These are phyloP conservation scores for Pezicula rhizophila DNA, from an alignment of 2,329 filamentous ascomycete genomes.

Conservation along the genomic window DNA sequence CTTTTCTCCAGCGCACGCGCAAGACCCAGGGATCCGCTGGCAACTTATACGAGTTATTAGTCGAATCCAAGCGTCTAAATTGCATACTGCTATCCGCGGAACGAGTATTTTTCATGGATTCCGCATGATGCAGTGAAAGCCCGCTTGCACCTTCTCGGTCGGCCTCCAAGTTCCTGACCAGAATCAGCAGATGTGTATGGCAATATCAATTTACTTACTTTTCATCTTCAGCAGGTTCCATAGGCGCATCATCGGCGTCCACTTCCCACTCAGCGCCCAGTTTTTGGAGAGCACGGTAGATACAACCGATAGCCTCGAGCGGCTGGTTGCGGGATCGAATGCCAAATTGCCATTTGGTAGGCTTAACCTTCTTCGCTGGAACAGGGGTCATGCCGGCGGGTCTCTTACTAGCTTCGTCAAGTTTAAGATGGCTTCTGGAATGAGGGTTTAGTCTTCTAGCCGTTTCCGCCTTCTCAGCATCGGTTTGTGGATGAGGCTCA, in stretches of 20 bases:
- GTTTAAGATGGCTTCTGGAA: conserved; percentile 61
- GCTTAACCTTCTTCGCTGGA: conserved; percentile 65
- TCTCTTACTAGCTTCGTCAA: conserved; percentile 57
- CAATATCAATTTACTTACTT: conserved; percentile 23
- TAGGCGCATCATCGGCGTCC: conserved; percentile 43
- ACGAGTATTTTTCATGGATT: conserved; percentile 27
- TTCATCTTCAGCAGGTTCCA: conserved; percentile 35
- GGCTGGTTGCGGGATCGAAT: conserved; percentile 92
- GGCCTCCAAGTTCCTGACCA: conserved; percentile 34
- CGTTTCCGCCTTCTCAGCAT: conserved; percentile 76
- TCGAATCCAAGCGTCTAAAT: conserved; percentile 38
- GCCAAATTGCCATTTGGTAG: conserved; percentile 95
- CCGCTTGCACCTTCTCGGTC: conserved; percentile 29
- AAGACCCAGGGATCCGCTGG: conserved; percentile 95
- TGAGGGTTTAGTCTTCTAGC: conserved; percentile 80
- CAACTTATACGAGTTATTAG: conserved; percentile 64
- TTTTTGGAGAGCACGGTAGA: conserved; percentile 85
- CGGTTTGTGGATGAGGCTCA: conserved; percentile 39
- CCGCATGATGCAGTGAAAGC: conserved; percentile 30
- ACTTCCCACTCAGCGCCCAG: conserved; percentile 84
- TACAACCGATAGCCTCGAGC: conserved; percentile 88
- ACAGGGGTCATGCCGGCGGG: conserved; percentile 60
- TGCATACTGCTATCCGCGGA: conserved; percentile 21
- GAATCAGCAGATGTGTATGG: conserved; percentile 6
- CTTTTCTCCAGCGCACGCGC: conserved; percentile 79